A percentile compares a stretch with the other conserved stretches of the same genome.
These are phyloP conservation scores for Talaromyces sp. DNA, from an alignment of 2,329 filamentous ascomycete species.

Conservation along the genomic window DNA sequence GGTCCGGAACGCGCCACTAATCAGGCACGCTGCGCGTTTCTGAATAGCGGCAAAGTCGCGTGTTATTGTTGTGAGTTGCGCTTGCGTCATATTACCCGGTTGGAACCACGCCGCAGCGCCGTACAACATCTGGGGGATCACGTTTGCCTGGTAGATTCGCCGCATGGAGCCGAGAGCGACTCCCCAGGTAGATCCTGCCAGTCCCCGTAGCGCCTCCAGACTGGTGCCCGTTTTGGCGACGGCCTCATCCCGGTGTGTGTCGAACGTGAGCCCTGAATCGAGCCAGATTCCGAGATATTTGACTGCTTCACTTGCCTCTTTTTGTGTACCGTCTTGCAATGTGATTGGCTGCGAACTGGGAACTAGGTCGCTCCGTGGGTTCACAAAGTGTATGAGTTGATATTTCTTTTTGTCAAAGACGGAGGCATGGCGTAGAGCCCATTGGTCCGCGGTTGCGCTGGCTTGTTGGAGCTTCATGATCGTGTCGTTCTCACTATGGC, in stretches of 20 bases:
- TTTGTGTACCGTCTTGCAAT: neutral
- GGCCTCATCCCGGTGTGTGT: neutral
- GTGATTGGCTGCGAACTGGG: neutral
- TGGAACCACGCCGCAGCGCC: neutral
- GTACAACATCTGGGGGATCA: neutral
- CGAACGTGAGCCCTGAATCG: neutral
- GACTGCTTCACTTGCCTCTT: neutral
- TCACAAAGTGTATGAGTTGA: constrained; percentile 3
- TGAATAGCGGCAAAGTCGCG: neutral
- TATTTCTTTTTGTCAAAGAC: neutral
- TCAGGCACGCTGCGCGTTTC: too few relatives aligned
- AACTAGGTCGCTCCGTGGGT: neutral
- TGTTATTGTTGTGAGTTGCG: neutral
- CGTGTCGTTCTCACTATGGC: neutral
- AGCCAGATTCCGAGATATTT: neutral
- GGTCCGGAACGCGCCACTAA: too few relatives aligned
- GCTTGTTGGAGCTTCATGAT: neutral
- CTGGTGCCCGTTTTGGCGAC: neutral
- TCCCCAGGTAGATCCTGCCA: neutral
- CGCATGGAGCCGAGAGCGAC: neutral
- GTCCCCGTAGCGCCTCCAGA: neutral
- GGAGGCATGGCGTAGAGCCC: neutral
- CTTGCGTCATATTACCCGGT: neutral
- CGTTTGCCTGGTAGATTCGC: neutral
- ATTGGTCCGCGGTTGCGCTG: neutral